phyloP scores from a whole-genome alignment of 73 alveolate species.

The Stentor coeruleus region DNA sequence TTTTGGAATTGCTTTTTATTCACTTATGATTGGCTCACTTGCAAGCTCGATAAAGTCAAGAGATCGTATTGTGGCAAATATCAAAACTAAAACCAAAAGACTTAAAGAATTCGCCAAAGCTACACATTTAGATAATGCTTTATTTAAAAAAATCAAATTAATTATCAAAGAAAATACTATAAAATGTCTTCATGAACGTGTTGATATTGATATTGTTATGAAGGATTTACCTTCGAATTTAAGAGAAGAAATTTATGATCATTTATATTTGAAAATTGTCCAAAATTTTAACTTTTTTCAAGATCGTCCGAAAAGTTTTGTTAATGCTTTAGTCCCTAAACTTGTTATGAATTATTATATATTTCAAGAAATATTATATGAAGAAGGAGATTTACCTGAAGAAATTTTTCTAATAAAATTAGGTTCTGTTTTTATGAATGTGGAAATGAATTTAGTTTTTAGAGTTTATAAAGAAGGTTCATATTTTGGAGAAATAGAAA shows the following conservation, averaged over 20 bases:
- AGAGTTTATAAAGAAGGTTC: constrained; percentile 47
- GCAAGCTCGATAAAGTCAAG: constrained; percentile 49
- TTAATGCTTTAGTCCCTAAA: constrained; percentile 44
- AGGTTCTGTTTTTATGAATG: constrained; percentile 40
- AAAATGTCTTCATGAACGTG: constrained; percentile 24
- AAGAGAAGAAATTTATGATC: constrained; percentile 44
- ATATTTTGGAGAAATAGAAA: constrained; percentile 58
- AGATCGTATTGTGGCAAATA: background rate
- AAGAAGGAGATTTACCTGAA: constrained; percentile 48
- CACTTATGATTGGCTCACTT: constrained; percentile 84
- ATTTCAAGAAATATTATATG: constrained; percentile 34
- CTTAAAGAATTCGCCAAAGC: constrained; percentile 35
- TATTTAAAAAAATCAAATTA: constrained; percentile 29
- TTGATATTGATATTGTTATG: constrained; percentile 47
- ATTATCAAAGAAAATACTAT: constrained; percentile 30
- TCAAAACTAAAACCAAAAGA: constrained; percentile 8
- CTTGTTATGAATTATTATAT: constrained; percentile 34
- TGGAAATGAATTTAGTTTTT: constrained; percentile 40
- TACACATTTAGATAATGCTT: constrained; percentile 32
- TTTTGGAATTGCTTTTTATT: constrained; percentile 85
- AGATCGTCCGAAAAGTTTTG: constrained; percentile 34
- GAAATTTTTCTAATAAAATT: constrained; percentile 46
- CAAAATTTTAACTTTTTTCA: constrained; percentile 29
- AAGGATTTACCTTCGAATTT: constrained; percentile 76
- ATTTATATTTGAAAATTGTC: constrained; percentile 29